These are phyloP conservation scores for Metschnikowia lachancei DNA, from an alignment of 805 yeast species.

Conservation along the genomic window DNA sequence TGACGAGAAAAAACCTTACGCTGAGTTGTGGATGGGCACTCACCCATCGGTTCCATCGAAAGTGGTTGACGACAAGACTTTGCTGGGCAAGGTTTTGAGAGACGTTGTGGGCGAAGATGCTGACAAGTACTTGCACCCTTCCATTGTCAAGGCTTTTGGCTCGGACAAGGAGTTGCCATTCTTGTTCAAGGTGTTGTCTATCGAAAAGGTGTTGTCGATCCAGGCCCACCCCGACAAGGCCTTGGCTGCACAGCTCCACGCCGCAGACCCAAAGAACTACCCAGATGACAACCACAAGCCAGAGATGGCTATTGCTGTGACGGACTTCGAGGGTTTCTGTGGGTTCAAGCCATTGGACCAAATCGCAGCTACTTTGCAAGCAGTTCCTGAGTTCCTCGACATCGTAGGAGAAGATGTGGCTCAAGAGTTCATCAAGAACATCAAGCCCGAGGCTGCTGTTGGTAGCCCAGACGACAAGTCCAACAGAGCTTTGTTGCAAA, in stretches of 20 bases:
- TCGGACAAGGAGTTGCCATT: slow-evolving; percentile 76
- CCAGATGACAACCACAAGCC: slow-evolving; percentile 99
- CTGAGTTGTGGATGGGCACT: slow-evolving; percentile 99
- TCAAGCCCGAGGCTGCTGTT: slow-evolving; percentile 42
- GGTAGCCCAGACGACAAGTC: slow-evolving; percentile 53
- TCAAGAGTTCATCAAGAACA: slow-evolving; percentile 50
- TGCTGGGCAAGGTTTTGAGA: slow-evolving; percentile 55
- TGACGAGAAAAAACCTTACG: slow-evolving; percentile 82
- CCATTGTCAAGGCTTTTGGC: slow-evolving; percentile 64
- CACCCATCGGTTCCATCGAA: slow-evolving; percentile 88
- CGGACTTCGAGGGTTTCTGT: slow-evolving; percentile 95
- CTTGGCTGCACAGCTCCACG: slow-evolving; percentile 72
- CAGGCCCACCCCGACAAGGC: slow-evolving; percentile 98
- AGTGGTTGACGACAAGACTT: slow-evolving; percentile 39
- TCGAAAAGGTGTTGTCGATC: slow-evolving; percentile 87
- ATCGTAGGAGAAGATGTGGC: slow-evolving; percentile 65
- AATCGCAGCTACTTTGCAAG: slow-evolving; percentile 62
- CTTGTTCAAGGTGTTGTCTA: slow-evolving; percentile 89
- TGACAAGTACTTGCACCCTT: slow-evolving; percentile 52
- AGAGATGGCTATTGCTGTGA: slow-evolving; percentile 98
- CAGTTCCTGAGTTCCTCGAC: slow-evolving; percentile 72
- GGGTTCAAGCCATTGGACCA: slow-evolving; percentile 91
- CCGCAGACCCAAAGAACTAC: slow-evolving; percentile 84
- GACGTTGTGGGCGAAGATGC: slow-evolving; percentile 65
- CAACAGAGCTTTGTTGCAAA: slow-evolving; percentile 67